Evolutionary conservation across 2,329 filamentous ascomycete species (phyloP), one percentile per base, ranked within the genome.

Genomic region (Pseudogymnoascus sp.): DNA sequence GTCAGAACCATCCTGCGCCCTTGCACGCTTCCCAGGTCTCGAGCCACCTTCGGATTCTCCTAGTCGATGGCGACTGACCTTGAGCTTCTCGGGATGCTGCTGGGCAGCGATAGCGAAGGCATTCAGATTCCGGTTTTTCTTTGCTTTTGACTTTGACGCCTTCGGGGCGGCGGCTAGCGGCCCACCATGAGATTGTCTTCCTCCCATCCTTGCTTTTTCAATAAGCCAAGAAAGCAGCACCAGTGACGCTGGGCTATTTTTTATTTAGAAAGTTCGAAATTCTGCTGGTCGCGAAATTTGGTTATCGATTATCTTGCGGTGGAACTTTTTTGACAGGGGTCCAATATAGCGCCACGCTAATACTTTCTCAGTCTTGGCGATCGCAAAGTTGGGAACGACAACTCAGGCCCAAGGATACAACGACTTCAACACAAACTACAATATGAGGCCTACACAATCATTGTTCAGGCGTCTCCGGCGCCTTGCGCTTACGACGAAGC

Each of bases 401-500:
- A 63, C 62, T 16, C 28, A 18, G 16, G 28, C 7, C 23, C 37
- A 36, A 31, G 28, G 23, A 23, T 37, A 37, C 62, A 21, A 62
- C 62, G 34, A 61, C 56, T 38, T 36, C 23, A 46, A 31, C 59
- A 62, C 59, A 28, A 36, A 56, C 59, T 59, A 34, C 53, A n/a
- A 74, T 66, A 90, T 90, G 86, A 83, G 85, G 75, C 84, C 89
- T 63, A 90, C 89, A 14, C 80, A 84, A 71, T 75, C 79, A 67
- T 86, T 96, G 71, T 82, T 83, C 70, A 80, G 86, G 74, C 83
- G 84, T 64, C 84, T 91, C 72, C 84, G 87, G 76, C 91, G 93
- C 73, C 80, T 93, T 64, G 82, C 84, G 62, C 84, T 99, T 72
- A 97, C 91, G 11, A 96, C 93, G 69, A 99, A 99, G 79, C 88